Percentiles rank a stretch among this genome's conserved stretches.
These are phyloP conservation scores for Pythium aphanidermatum DNA, from an alignment of 352 stramenopile genomes.

Conservation along the genomic window DNA sequence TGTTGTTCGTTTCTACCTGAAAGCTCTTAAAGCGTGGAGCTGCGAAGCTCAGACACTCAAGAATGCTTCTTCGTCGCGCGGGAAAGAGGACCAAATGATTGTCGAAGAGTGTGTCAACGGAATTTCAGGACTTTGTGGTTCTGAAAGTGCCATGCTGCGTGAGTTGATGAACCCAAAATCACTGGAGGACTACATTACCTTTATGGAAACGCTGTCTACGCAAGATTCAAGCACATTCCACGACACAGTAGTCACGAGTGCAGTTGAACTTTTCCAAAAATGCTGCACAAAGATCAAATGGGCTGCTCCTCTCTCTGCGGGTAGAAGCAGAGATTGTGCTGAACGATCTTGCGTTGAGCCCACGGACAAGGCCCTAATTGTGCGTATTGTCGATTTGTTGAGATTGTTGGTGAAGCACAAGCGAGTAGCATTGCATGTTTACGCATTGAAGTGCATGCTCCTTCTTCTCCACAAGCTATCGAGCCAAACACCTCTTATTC, in stretches of 20 bases:
- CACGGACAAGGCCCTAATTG: constrained; percentile 34
- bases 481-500: constrained; percentile 22
- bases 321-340: too few species aligned
- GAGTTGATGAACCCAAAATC: constrained; percentile 33
- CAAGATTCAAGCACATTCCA: constrained; percentile 34
- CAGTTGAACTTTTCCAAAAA: constrained; percentile 63
- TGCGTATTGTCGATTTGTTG: constrained; percentile 40
- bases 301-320: too few species aligned
- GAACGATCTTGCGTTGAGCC: too few species aligned
- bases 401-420: constrained; percentile 47
- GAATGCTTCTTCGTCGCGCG: background rate
- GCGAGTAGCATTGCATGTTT: constrained; percentile 49
- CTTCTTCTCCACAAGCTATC: constrained; percentile 38
- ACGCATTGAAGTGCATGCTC: constrained; percentile 63
- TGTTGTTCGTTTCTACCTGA: constrained; percentile 51
- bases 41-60: background rate
- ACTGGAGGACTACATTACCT: constrained; percentile 51
- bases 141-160: constrained; percentile 44
- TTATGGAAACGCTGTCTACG: constrained; percentile 35
- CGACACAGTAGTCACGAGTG: constrained; percentile 52
- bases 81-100: constrained; percentile 49
- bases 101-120: constrained; percentile 79
- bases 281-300: constrained; percentile 70
- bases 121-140: constrained; percentile 55
- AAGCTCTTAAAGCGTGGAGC: constrained; percentile 35